phyloP scores from a whole-genome alignment of 176 grass and related monocot genomes.

The Puya raimondii region DNA sequence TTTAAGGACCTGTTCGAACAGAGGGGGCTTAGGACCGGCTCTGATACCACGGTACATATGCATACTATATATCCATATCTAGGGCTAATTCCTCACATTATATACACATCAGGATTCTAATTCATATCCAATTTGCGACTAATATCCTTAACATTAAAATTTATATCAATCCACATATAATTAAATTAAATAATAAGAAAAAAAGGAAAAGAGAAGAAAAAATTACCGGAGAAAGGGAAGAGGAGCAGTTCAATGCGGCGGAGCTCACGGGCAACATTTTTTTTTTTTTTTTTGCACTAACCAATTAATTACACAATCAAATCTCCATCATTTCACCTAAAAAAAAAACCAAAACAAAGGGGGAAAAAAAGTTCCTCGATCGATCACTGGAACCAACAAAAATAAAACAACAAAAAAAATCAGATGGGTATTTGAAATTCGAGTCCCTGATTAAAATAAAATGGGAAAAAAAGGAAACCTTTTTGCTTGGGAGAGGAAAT shows the following conservation, averaged over 20 bases:
- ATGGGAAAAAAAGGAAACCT: background rate
- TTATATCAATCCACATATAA: background rate
- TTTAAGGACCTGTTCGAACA: too few species aligned
- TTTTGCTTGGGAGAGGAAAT: background rate
- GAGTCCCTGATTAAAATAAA: background rate
- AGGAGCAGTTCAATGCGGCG: constrained; percentile 42
- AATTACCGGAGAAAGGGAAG: constrained; percentile 34
- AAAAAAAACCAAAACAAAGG: background rate
- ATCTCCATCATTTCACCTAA: background rate
- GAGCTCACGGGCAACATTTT: constrained; percentile 48
- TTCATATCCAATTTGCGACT: too few species aligned
- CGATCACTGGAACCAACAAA: too few species aligned
- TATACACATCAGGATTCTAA: too few species aligned
- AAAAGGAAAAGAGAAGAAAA: background rate
- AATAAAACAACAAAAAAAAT: background rate
- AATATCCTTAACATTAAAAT: background rate
- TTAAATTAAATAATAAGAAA: background rate
- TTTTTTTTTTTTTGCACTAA: background rate
- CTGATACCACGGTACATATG: too few species aligned
- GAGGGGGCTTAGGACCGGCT: too few species aligned
- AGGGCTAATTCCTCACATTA: too few species aligned
- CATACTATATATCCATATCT: too few species aligned
- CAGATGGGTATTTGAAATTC: background rate
- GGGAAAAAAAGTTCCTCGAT: background rate
- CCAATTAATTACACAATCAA: background rate